Evolutionary conservation across 352 stramenopile genomes (phyloP), one percentile per base, ranked within the genome.

Genomic region (Phytophthora tentaculata): DNA sequence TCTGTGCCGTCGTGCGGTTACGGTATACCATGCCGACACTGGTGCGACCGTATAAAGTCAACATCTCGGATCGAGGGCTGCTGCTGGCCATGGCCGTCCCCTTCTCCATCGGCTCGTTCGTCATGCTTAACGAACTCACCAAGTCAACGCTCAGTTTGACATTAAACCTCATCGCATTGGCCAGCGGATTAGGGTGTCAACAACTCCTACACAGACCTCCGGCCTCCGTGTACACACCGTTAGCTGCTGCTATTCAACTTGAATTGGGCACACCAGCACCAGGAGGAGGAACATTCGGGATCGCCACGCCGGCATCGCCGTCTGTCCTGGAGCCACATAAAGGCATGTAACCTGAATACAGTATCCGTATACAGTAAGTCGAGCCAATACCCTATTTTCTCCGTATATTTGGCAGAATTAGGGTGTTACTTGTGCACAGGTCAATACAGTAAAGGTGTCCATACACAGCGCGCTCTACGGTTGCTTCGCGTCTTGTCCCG

Each of bases 1-100:
- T 98, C 53, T 84, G 74, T 20, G 95, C 94, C 0, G 97, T 97
- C 59, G 73, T 98, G 41, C 85, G 94, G 24, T 78, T 99, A 20
- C 84, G 96, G 7, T 88, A 95, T 43, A 90, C 69, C 4, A 69
- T 84, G 43, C 79, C 84, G 5, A 82, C 90, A 23, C 65, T 97
- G 29, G 73, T 87, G 55, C 84, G 91, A 5, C 88, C 90, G 20
- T 97, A 91, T 73, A 88, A 89, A 45, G 82, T 92, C 37, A 79
- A 76, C 16, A 70, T 94, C 17, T 89, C 84, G 45, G 83, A 89
- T 50, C 73, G 61, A 52, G 72, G 55, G 8, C 75, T 94, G 20
- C 47, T 75, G 6, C 13, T 81, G 19, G 63, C 57, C 10, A 79
- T 85, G 62, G 75, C 87, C 49, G 63, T 83, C n/a, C 82, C 80